Evolutionary conservation across 345 rosid genomes (phyloP).

Genomic region (Euclidium syriacum): DNA sequence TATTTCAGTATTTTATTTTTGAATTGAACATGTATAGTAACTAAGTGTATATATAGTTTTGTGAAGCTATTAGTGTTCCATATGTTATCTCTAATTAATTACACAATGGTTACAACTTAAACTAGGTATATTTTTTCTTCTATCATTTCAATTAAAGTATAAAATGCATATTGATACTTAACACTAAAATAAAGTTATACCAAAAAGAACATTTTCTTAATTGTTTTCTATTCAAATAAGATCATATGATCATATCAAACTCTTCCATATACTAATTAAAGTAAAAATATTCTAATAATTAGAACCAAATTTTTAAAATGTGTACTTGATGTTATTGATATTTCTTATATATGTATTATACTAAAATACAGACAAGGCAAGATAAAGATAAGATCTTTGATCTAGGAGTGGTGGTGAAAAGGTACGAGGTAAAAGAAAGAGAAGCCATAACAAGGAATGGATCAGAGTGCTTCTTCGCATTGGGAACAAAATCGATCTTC

Average conservation of each 20-base stretch:
- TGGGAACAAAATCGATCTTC: slow-evolving; percentile 32
- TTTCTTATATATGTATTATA: not conserved
- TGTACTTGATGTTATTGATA: too few species aligned
- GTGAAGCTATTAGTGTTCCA: not conserved
- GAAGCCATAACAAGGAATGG: slow-evolving; percentile 32
- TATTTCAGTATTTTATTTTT: not conserved
- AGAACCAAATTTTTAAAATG: too few species aligned
- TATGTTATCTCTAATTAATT: too few species aligned
- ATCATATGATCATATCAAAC: too few species aligned
- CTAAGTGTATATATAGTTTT: not conserved
- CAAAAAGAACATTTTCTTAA: too few species aligned
- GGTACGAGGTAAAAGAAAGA: slow-evolving; percentile 30
- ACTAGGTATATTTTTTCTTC: not conserved
- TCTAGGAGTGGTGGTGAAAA: slow-evolving; percentile 19
- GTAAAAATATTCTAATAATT: too few species aligned
- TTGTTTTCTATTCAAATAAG: too few species aligned
- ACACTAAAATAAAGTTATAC: too few species aligned
- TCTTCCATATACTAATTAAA: too few species aligned
- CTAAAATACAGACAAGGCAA: slow-evolving; percentile 12
- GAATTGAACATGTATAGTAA: not conserved
- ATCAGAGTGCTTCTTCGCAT: slow-evolving; percentile 16
- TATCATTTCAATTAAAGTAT: too few species aligned
- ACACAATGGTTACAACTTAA: not conserved
- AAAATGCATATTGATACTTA: too few species aligned
- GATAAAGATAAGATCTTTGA: slow-evolving; percentile 16